phyloP scores from a whole-genome alignment of 2,329 filamentous ascomycete species.

The Coniella vitis region DNA sequence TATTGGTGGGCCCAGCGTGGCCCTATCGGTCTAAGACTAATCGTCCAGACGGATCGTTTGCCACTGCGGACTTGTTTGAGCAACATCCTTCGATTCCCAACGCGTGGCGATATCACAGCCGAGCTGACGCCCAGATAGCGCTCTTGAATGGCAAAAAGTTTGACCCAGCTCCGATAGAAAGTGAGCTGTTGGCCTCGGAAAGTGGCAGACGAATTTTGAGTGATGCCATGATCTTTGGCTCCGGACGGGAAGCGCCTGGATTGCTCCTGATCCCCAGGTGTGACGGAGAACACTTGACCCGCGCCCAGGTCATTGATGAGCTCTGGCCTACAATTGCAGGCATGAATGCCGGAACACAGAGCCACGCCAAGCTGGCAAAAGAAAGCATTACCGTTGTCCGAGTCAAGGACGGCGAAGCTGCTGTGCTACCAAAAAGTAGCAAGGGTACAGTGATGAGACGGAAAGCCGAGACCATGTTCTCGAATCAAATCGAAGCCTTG shows the following conservation, averaged over 20 bases:
- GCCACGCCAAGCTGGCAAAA: slow-evolving; percentile 42
- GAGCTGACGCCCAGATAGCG: slow-evolving; percentile 55
- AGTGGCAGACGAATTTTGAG: slow-evolving; percentile 32
- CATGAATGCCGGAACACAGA: slow-evolving; percentile 41
- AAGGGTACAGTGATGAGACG: slow-evolving; percentile 53
- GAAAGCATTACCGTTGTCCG: slow-evolving; percentile 44
- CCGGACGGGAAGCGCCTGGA: slow-evolving; percentile 48
- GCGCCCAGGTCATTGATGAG: slow-evolving; percentile 31
- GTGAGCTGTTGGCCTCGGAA: slow-evolving; percentile 35
- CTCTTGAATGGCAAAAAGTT: slow-evolving; percentile 64
- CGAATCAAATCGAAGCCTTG: slow-evolving; percentile 35
- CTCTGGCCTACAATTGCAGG: slow-evolving; percentile 38
- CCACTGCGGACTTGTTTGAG: slow-evolving; percentile 57
- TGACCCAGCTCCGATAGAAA: slow-evolving; percentile 56
- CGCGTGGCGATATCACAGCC: slow-evolving; percentile 57
- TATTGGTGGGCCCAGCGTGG: slow-evolving; percentile 50
- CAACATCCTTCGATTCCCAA: slow-evolving; percentile 42
- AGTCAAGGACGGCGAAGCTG: slow-evolving; percentile 18
- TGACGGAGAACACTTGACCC: slow-evolving; percentile 16
- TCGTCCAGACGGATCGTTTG: slow-evolving; percentile 51
- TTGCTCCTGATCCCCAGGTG: slow-evolving; percentile 43
- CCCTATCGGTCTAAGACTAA: slow-evolving; percentile 54
- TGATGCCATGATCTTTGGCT: slow-evolving; percentile 57
- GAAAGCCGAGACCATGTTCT: slow-evolving; percentile 43
- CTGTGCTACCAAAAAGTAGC: slow-evolving; percentile 50